These are phyloP conservation scores for Stevia rebaudiana DNA, from an alignment of 140 eudicot genomes.

Conservation along the genomic window DNA sequence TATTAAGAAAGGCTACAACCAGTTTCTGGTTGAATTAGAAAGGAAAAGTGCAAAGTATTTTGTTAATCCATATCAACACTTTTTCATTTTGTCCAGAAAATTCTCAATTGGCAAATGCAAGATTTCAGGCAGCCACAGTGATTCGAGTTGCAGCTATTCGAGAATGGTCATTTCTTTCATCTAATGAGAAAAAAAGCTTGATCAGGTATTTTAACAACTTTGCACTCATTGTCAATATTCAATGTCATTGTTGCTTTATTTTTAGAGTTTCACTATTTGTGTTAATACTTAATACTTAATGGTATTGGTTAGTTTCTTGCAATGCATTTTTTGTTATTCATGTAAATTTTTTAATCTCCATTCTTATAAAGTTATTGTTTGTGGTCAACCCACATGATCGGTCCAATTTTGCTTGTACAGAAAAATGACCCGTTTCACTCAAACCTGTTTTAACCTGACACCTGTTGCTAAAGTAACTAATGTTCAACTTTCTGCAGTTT, in stretches of 20 bases:
- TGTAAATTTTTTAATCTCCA: not conserved
- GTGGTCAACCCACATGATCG: not conserved
- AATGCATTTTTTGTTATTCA: not conserved
- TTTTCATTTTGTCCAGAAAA: slow-evolving; percentile 51
- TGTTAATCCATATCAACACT: slow-evolving; percentile 9
- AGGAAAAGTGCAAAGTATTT: not conserved
- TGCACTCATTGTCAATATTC: not conserved
- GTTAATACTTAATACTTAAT: slow-evolving; percentile 6
- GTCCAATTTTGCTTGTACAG: not conserved
- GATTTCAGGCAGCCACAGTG: slow-evolving; percentile 94
- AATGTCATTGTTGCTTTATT: not conserved
- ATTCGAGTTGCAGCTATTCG: slow-evolving; percentile 81
- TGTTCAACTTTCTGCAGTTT: slow-evolving; percentile 48
- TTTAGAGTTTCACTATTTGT: not conserved
- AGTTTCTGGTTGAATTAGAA: slow-evolving; percentile 1
- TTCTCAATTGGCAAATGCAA: slow-evolving; percentile 83
- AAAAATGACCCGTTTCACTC: not conserved
- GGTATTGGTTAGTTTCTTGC: slow-evolving; percentile 3
- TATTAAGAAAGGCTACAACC: not conserved
- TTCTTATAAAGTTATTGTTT: not conserved
- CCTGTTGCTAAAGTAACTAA: slow-evolving; percentile 9
- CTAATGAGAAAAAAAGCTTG: slow-evolving; percentile 64
- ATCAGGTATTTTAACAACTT: slow-evolving; percentile 51
- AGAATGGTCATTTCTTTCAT: slow-evolving; percentile 79
- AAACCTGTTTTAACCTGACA: not conserved